A percentile compares a stretch with the other conserved stretches of the same genome.
Conservation (phyloP, 495 filamentous ascomycete species). For the Penicillium longicatenatum region DNA sequence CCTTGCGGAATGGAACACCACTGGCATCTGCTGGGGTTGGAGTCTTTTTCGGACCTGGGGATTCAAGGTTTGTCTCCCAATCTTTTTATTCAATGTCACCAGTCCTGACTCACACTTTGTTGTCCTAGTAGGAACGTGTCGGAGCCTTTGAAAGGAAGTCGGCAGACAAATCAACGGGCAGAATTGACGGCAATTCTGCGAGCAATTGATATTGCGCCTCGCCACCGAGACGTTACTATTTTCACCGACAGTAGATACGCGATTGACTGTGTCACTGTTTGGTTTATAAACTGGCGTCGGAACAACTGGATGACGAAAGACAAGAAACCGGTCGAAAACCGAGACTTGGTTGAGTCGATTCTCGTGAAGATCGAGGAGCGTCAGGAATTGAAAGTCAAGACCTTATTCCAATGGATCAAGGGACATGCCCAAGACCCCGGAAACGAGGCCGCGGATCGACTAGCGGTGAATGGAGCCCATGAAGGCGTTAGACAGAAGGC, state of each 20-base stretch:
- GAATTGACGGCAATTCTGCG: slow-evolving; percentile 87
- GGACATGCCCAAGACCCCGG: slow-evolving; percentile 70
- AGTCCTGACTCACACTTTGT: slow-evolving; percentile 27
- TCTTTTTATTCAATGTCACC: neutral
- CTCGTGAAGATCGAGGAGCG: slow-evolving; percentile 72
- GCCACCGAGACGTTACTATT: slow-evolving; percentile 65
- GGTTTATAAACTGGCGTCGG: slow-evolving; percentile 76
- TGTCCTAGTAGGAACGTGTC: slow-evolving; percentile 73
- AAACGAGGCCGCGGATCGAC: slow-evolving; percentile 76
- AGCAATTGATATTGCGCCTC: slow-evolving; percentile 74
- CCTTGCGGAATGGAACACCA: slow-evolving; percentile 70
- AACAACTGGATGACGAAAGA: slow-evolving; percentile 77
- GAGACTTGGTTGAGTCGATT: slow-evolving; percentile 77
- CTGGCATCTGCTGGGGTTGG: slow-evolving; percentile 81
- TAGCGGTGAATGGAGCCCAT: slow-evolving; percentile 67
- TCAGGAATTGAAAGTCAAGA: slow-evolving; percentile 57
- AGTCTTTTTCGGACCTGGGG: slow-evolving; percentile 78
- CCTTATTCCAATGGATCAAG: slow-evolving; percentile 84
- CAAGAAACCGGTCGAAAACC: slow-evolving; percentile 77
- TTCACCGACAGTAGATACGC: slow-evolving; percentile 83
- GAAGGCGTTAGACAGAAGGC: slow-evolving; percentile 37
- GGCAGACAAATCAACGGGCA: slow-evolving; percentile 93
- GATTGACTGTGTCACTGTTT: slow-evolving; percentile 86
- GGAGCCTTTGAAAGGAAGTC: slow-evolving; percentile 70
- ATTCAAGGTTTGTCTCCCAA: slow-evolving; percentile 60